These are phyloP conservation scores for Diaporthe citrichinensis DNA, from an alignment of 2,329 filamentous ascomycete species.

Conservation along the genomic window DNA sequence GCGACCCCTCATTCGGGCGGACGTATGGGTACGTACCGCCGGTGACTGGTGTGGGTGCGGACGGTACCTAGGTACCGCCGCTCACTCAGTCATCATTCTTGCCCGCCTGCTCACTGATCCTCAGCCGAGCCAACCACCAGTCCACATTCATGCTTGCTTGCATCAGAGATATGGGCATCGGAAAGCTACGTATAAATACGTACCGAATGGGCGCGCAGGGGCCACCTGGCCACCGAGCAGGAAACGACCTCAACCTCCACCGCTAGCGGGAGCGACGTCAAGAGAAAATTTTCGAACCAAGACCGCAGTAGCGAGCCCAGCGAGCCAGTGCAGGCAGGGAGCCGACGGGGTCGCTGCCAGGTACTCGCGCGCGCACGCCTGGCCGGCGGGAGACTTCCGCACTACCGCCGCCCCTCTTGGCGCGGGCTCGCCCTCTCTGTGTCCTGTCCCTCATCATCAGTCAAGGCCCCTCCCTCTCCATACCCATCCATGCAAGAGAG, in stretches of 20 bases:
- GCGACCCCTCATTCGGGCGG: slow-evolving; percentile 18
- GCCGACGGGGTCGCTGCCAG: slow-evolving; percentile 6
- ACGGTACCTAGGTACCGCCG: slow-evolving; percentile 1
- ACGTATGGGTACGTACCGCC: not conserved
- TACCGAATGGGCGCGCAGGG: not conserved
- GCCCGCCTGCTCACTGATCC: not conserved
- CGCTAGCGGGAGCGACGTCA: slow-evolving; percentile 28
- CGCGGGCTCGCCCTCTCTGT: slow-evolving; percentile 7
- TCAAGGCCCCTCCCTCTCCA: not conserved
- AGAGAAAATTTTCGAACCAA: slow-evolving; percentile 21
- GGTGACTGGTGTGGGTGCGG: not conserved
- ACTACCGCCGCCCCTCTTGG: not conserved
- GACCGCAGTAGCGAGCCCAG: slow-evolving; percentile 6
- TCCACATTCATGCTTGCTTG: slow-evolving; percentile 17
- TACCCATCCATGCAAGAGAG: slow-evolving; percentile 5
- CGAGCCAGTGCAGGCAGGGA: not conserved
- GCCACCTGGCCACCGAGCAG: slow-evolving; percentile 1
- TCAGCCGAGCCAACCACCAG: not conserved
- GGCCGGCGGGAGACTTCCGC: slow-evolving; percentile 19
- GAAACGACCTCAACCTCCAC: slow-evolving; percentile 22
- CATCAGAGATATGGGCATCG: not conserved
- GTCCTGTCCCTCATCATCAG: not conserved
- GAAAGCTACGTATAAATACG: slow-evolving; percentile 21
- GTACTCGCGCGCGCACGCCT: not conserved
- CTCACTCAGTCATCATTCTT: slow-evolving; percentile 1